Conservation (phyloP, 108 stramenopile species). For the Cylindrotheca closterium region DNA sequence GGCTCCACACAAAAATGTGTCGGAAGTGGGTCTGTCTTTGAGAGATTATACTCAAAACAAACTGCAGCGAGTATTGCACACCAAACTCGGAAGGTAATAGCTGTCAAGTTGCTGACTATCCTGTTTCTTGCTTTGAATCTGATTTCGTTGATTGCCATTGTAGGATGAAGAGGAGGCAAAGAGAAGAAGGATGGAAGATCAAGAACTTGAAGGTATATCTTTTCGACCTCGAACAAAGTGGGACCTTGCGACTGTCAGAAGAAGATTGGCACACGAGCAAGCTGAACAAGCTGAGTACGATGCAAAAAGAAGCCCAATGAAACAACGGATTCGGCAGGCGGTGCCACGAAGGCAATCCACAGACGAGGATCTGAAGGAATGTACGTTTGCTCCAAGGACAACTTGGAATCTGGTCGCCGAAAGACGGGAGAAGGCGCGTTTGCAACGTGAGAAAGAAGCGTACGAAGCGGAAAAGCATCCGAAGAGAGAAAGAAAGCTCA, state of each 20-base stretch:
- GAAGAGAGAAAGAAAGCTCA: neutral
- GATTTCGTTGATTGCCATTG: neutral
- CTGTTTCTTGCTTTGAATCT: conserved; percentile 1
- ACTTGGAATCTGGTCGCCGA: conserved; percentile 28
- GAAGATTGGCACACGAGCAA: conserved; percentile 8
- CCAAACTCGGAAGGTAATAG: neutral
- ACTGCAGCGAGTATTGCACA: conserved; percentile 19
- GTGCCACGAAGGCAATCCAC: neutral
- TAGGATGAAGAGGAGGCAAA: conserved; percentile 18
- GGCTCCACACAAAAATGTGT: too few species aligned
- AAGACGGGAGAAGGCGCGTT: conserved; percentile 8
- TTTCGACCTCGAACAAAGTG: conserved; percentile 28
- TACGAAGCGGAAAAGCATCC: neutral
- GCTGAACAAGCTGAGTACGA: neutral
- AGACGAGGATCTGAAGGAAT: conserved; percentile 3
- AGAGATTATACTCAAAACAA: conserved; percentile 16
- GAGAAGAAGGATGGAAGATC: conserved; percentile 15
- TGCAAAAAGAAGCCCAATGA: neutral
- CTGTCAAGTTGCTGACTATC: neutral
- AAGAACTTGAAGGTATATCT: conserved; percentile 4
- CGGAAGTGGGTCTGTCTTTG: conserved; percentile 20
- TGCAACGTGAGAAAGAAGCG: conserved; percentile 9
- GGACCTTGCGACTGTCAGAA: conserved; percentile 24
- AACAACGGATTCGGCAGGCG: neutral
- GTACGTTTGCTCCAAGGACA: conserved; percentile 30